Evolutionary conservation across 129 eudicot species (phyloP).

Genomic region (Saussurea involucrata): DNA sequence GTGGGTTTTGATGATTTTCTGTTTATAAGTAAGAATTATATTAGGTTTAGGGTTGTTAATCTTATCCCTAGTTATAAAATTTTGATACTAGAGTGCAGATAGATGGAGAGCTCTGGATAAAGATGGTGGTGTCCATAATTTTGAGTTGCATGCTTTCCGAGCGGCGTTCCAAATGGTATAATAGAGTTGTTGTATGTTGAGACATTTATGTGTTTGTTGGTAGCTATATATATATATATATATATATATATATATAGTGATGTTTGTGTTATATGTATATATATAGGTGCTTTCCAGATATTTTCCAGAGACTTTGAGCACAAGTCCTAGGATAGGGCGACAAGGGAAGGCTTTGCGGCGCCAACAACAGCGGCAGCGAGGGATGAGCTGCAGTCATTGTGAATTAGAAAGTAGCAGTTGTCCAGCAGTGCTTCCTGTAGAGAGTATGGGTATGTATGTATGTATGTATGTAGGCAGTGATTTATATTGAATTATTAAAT

Average conservation of each 20-base stretch:
- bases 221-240: too few relatives aligned
- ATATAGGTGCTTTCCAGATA: slow-evolving; percentile 69
- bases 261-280: background rate
- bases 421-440: slow-evolving; percentile 14
- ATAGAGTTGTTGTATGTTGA: too few relatives aligned
- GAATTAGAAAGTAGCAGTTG: slow-evolving; percentile 11
- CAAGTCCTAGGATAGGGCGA: slow-evolving; percentile 69
- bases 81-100: slow-evolving; percentile 73
- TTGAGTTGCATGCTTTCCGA: slow-evolving; percentile 91
- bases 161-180: slow-evolving; percentile 94
- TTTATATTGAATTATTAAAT: background rate
- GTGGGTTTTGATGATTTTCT: background rate
- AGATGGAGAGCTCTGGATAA: slow-evolving; percentile 65
- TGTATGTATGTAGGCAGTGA: background rate
- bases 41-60: background rate
- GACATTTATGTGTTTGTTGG: too few relatives aligned
- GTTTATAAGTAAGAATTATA: too few relatives aligned
- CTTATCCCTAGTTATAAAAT: too few relatives aligned
- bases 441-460: background rate
- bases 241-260: too few relatives aligned
- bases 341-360: slow-evolving; percentile 95
- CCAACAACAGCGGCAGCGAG: slow-evolving; percentile 37
- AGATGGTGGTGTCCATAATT: slow-evolving; percentile 71
- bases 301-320: slow-evolving; percentile 51
- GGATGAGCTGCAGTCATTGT: background rate